Base-by-base conservation (phyloP, 2,329 filamentous ascomycete species). In the Xylariaceae sp. region DNA sequence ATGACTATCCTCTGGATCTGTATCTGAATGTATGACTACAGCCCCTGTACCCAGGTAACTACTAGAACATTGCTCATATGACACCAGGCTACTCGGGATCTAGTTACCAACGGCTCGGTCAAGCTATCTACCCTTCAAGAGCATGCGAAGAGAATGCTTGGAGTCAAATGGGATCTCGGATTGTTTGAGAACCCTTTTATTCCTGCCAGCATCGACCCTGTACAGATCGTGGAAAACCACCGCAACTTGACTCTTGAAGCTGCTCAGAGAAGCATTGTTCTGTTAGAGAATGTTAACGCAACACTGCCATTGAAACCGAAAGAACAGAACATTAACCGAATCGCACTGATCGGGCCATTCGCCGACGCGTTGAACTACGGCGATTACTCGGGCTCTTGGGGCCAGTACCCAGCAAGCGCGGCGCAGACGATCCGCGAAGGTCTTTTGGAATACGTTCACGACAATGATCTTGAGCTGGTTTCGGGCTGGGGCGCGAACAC, bases 161-260 rank as follows among this genome's bases (percentile, higher is more conserved):
- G 57, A 2, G 61, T 70, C 3, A 71, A 71, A 41, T 69, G 68
- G 57, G 67, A 71, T 41, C 52, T 70, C 1, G 66, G 66, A 2
- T 57, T 71, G 2, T 70, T 71, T 37, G 48, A 62, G 2, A 45
- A 64, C 24, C 64, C 66, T 6, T 67, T 61, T 19, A 59, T 71
- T 26, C 37, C 64, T 4, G 46, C 58, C 4, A 45, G 59, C 2
- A 50, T 63, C 8, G 54, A 68, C 18, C 65, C 66, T 1, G 42
- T 56, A 6, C 42, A 56, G 18, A 54, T 69, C n/a, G 64, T 62
- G n/a, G 43, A 56, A 13, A 54, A 52, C 6, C 60, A 70, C 37
- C 51, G 56, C 2, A 52, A 60, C 3, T 43, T 70, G 3, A 64
- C 67, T 0, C 53, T 70, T 2, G 66, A 71, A 48, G 65, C 67